Base-by-base conservation (phyloP, 768 basidiomycete genomes). In the Trametes villosa region DNA sequence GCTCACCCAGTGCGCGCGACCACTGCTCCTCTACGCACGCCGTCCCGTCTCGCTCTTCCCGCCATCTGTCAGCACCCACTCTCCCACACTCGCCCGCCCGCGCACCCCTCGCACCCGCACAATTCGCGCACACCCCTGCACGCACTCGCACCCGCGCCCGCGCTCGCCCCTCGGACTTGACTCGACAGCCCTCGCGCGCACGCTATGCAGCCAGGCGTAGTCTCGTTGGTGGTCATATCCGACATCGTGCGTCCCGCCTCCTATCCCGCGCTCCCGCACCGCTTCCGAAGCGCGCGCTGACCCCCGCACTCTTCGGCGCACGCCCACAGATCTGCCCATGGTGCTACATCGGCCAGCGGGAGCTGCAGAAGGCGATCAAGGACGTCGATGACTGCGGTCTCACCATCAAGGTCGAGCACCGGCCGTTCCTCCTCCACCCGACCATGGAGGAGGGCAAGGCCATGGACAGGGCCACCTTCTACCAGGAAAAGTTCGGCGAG, bases 391-490 rank as follows among this genome's bases (percentile, higher is more conserved):
- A 63, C 11, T 53, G 44, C 22, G 70, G 76, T 59, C 67, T 74
- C 15, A 49, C 66, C 20, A 77, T 81, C 68, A 73, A 78, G 38
- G 67, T 81, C 65, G 78, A 82, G 64, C 78, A 80, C 70, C 71
- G 78, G 40, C 83, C 83, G 4, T 84, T 76, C 74, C 64, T 76
- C 34, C 77, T 84, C 33, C 74, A 81, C 62, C 74, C 75, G 3
- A 67, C 71, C 8, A 59, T 81, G 54, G 67, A 70, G 13, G 69
- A 70, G 41, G 65, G 67, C 62, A 65, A 74, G 34, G 60, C 70
- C 40, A 13, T 69, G 1, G 70, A 66, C 42, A 75, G 72, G 65
- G 47, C 42, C n/a, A 63, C 72, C 41, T 75, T 64, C 60, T 65
- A 72, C 61, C 30, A 53, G n/a, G 61, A 65, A 41, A 76, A 78